These are phyloP conservation scores for Arthrobotrys entomopaga DNA, from an alignment of 2,329 filamentous ascomycete species.

Conservation along the genomic window DNA sequence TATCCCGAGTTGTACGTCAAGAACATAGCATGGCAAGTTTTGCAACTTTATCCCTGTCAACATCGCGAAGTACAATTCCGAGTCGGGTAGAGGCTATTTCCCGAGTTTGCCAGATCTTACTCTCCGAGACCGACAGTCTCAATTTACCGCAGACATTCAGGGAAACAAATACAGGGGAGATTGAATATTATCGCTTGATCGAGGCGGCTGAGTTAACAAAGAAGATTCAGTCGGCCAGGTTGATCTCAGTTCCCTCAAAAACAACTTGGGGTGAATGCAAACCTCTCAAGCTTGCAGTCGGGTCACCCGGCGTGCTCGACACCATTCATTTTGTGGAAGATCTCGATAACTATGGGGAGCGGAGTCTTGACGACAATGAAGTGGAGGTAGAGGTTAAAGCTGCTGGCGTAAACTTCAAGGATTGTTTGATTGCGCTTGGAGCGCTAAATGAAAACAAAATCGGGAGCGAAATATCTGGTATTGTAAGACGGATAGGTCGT, in stretches of 20 bases:
- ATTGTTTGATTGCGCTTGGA: constrained; percentile 39
- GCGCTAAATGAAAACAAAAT: constrained; percentile 47
- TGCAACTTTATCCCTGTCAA: constrained; percentile 26
- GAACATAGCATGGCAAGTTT: constrained; percentile 34
- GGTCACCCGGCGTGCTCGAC: constrained; percentile 15
- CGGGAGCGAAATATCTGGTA: constrained; percentile 56
- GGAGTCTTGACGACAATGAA: constrained; percentile 55
- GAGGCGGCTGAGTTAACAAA: constrained; percentile 20
- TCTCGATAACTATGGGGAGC: neutral
- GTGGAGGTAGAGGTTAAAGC: constrained; percentile 64
- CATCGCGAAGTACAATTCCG: neutral
- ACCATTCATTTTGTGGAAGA: constrained; percentile 51
- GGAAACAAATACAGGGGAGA: constrained; percentile 16
- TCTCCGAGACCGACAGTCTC: neutral
- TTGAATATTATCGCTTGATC: constrained; percentile 10
- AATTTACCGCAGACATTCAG: constrained; percentile 26
- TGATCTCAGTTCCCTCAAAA: neutral
- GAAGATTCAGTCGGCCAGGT: constrained; percentile 16
- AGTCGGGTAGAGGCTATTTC: constrained; percentile 18
- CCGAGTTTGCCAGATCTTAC: constrained; percentile 7
- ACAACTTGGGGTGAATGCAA: neutral
- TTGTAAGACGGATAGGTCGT: constrained; percentile 55
- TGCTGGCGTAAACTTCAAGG: constrained; percentile 60
- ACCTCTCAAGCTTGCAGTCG: constrained; percentile 18
- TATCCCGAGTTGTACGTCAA: constrained; percentile 36